Percentiles rank a stretch among this genome's conserved stretches.
phyloP scores from a whole-genome alignment of 2,329 filamentous ascomycete genomes.

The Lasiodiplodia theobromae region DNA sequence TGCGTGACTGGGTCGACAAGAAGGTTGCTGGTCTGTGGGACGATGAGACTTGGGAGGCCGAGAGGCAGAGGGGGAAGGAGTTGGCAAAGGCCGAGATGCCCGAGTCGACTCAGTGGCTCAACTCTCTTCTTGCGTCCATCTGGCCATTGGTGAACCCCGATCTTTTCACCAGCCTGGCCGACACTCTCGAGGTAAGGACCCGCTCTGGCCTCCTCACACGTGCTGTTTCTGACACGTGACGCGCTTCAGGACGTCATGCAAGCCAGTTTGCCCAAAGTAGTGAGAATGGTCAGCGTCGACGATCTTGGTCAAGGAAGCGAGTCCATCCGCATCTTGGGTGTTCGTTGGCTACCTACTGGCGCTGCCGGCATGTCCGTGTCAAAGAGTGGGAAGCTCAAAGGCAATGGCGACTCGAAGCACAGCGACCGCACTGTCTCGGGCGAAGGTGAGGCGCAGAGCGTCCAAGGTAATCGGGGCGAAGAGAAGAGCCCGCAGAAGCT shows the following conservation, averaged over 20 bases:
- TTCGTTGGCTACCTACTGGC: conserved; percentile 75
- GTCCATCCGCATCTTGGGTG: conserved; percentile 71
- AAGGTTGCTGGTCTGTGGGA: conserved; percentile 70
- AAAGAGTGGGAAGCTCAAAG: conserved; percentile 64
- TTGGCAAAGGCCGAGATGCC: conserved; percentile 58
- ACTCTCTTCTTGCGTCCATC: conserved; percentile 70
- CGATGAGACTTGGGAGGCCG: conserved; percentile 73
- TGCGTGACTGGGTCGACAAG: conserved; percentile 67
- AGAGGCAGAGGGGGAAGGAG: conserved; percentile 61
- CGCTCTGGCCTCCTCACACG: background rate
- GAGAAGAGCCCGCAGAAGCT: conserved; percentile 41
- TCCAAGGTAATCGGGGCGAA: conserved; percentile 41
- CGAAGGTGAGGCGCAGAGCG: conserved; percentile 49
- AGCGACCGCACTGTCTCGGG: conserved; percentile 60
- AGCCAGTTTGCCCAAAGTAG: conserved; percentile 71
- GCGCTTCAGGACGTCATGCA: conserved; percentile 72
- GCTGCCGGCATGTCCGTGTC: conserved; percentile 69
- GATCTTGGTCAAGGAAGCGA: conserved; percentile 80
- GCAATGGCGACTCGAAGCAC: conserved; percentile 52
- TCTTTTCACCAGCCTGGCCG: conserved; percentile 71
- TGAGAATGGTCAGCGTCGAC: conserved; percentile 78
- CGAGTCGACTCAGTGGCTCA: conserved; percentile 75
- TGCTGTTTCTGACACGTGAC: background rate
- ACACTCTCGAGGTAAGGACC: conserved; percentile 66
- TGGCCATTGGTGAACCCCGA: conserved; percentile 81